phyloP scores from a whole-genome alignment of 352 stramenopile species.

The Bremia lactucae region DNA sequence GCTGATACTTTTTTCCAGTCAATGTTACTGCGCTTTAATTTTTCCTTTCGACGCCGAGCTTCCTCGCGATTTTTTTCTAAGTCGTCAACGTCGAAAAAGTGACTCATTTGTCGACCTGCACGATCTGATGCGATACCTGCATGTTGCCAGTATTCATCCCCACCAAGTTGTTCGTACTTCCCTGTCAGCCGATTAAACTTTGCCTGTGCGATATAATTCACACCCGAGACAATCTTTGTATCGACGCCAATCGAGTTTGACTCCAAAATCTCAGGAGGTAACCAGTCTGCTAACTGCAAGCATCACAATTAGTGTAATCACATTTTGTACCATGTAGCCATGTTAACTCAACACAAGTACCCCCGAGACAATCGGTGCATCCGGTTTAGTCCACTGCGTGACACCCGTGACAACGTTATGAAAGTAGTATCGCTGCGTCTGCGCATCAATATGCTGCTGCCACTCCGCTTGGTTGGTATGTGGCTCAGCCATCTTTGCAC shows the following conservation, averaged over 20 bases:
- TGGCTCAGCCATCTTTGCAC: constrained; percentile 2
- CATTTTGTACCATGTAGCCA: not conserved
- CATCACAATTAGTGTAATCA: not conserved
- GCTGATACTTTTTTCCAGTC: constrained; percentile 81
- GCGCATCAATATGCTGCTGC: constrained; percentile 79
- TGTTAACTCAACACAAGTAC: constrained; percentile 38
- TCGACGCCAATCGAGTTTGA: constrained; percentile 7
- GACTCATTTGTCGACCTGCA: constrained; percentile 73
- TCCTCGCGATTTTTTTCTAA: constrained; percentile 79
- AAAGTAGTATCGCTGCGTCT: constrained; percentile 78
- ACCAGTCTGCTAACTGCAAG: constrained; percentile 61
- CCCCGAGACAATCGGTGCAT: constrained; percentile 52
- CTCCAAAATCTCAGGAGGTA: constrained; percentile 41
- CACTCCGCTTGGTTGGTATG: constrained; percentile 38
- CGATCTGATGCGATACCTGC: constrained; percentile 51
- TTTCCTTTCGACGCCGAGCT: constrained; percentile 58
- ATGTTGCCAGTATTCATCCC: constrained; percentile 55
- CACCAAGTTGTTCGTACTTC: constrained; percentile 59
- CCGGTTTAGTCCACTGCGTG: constrained; percentile 73
- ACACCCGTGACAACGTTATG: constrained; percentile 65
- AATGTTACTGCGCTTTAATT: constrained; percentile 78
- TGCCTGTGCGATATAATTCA: constrained; percentile 54
- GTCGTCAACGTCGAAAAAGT: constrained; percentile 75
- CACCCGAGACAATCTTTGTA: constrained; percentile 37
- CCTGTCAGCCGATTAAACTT: constrained; percentile 76